Conservation (phyloP, 371 early-diverging fungal species). For the Dinochytrium kinnereticum region DNA sequence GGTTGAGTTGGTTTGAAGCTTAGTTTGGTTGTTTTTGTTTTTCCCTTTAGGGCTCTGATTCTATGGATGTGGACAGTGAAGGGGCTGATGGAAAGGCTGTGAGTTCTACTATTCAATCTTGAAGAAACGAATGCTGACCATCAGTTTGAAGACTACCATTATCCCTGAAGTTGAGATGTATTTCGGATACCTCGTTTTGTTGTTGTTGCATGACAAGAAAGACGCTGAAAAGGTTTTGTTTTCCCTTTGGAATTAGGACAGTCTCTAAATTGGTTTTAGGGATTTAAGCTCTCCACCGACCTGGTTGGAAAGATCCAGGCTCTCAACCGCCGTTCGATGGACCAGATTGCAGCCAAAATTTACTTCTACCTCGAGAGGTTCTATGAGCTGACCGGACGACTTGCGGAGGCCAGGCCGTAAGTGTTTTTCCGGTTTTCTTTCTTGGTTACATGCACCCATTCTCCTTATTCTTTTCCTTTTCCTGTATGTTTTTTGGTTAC, state of each 20-base stretch:
- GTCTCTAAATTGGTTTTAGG: constrained; percentile 51
- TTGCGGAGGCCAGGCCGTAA: constrained; percentile 80
- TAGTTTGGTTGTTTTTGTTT: not conserved
- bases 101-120: constrained; percentile 1
- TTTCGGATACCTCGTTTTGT: constrained; percentile 76
- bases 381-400: constrained; percentile 73
- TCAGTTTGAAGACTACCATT: constrained; percentile 43
- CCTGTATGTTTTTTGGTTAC: too few relatives aligned
- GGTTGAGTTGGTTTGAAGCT: not conserved
- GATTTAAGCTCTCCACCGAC: constrained; percentile 67
- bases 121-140: constrained; percentile 7
- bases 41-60: constrained; percentile 40
- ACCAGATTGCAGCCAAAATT: constrained; percentile 85
- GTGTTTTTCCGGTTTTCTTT: constrained; percentile 12
- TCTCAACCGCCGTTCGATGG: constrained; percentile 87
- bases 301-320: constrained; percentile 66
- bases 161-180: constrained; percentile 91
- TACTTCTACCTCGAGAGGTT: constrained; percentile 93
- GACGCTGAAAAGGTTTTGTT: constrained; percentile 67
- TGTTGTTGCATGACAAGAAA: constrained; percentile 82
- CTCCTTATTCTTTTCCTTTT: constrained; percentile 9
- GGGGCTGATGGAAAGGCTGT: constrained; percentile 19
- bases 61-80: constrained; percentile 57
- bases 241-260: not conserved
- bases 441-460: not conserved